Base-by-base conservation (phyloP, 768 basidiomycete species). In the Stropharia rugosoannulata region DNA sequence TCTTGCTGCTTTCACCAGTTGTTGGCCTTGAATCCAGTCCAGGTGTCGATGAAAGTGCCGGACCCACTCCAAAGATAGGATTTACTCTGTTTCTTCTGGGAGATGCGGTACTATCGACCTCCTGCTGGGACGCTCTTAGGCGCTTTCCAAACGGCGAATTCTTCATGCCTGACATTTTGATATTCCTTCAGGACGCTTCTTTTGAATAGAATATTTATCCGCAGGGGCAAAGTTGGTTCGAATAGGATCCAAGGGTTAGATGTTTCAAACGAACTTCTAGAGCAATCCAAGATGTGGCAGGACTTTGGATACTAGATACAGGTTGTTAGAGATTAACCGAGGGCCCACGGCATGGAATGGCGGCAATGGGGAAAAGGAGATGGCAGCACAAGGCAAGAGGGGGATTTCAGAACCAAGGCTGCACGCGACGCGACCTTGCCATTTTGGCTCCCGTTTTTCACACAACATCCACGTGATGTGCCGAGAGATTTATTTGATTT, bases 61-160 rank as follows among this genome's bases (percentile, higher is more conserved):
- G 60, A 10, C 67, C 68, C 40, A 79, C 69, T 27, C 77, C 80
- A 64, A 86, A 86, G 50, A 84, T 76, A 13, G 80, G 76, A 50
- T 82, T 65, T 4, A 63, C 58, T 45, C 63, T 29, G 35, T 56
- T 62, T 48, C 44, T 60, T 15, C 18, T 43, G 8, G 56, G 41
- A 7, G 49, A 40, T 49, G 55, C 50, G 48, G 43, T 22, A 19
- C 46, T 39, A 56, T 87, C 86, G 40, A 64, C 67, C 35, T 88
- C 85, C 62, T 80, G 77, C 58, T 87, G 84, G 4, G 85, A 80
- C 12, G 86, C 86, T 41, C 89, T 84, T n/a, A 92, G 78, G 11
- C 90, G 84, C 66, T 91, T 92, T 41, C 88, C 89, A 71, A 90
- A 92, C 1, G 87, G 87, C 64, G 90, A 90, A 72, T 91, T 90